Conservation (phyloP, 1,284 basidiomycete genomes). For the Microbotryum saponariae region DNA sequence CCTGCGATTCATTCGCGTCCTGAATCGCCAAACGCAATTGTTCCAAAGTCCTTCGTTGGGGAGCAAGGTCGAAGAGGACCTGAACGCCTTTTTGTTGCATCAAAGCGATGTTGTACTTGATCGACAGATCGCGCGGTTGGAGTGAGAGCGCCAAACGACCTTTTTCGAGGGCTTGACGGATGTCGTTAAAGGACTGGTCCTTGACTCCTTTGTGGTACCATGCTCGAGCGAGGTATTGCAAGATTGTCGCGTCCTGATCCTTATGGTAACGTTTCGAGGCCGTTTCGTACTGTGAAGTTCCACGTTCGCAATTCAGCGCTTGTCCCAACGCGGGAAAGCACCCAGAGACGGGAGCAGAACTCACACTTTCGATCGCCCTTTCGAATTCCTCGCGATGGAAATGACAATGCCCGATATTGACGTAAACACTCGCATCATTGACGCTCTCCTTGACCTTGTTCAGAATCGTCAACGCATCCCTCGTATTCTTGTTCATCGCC, state of each 20-base stretch:
- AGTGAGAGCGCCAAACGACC: slow-evolving; percentile 63
- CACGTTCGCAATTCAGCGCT: background rate
- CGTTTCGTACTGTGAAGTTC: slow-evolving; percentile 67
- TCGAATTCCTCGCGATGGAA: slow-evolving; percentile 86
- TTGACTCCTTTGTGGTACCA: slow-evolving; percentile 88
- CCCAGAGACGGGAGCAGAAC: slow-evolving; percentile 41
- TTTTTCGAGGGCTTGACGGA: slow-evolving; percentile 62
- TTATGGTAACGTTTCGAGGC: slow-evolving; percentile 69
- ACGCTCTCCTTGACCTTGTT: slow-evolving; percentile 79
- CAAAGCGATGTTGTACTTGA: slow-evolving; percentile 89
- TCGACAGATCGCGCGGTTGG: slow-evolving; percentile 75
- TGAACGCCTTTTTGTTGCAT: slow-evolving; percentile 90
- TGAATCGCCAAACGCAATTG: slow-evolving; percentile 70
- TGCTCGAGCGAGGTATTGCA: slow-evolving; percentile 70
- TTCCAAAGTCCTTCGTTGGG: slow-evolving; percentile 65
- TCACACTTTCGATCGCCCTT: slow-evolving; percentile 82
- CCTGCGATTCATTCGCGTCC: slow-evolving; percentile 78
- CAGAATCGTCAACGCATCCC: slow-evolving; percentile 77
- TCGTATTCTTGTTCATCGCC: slow-evolving; percentile 51
- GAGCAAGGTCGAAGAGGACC: slow-evolving; percentile 64
- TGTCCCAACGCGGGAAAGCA: background rate
- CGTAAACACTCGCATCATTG: slow-evolving; percentile 68
- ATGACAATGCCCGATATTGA: slow-evolving; percentile 92
- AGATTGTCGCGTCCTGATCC: slow-evolving; percentile 57
- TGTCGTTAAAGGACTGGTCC: slow-evolving; percentile 68